Conservation (phyloP, 2,329 filamentous ascomycete species). For the Fusarium nygamai region DNA sequence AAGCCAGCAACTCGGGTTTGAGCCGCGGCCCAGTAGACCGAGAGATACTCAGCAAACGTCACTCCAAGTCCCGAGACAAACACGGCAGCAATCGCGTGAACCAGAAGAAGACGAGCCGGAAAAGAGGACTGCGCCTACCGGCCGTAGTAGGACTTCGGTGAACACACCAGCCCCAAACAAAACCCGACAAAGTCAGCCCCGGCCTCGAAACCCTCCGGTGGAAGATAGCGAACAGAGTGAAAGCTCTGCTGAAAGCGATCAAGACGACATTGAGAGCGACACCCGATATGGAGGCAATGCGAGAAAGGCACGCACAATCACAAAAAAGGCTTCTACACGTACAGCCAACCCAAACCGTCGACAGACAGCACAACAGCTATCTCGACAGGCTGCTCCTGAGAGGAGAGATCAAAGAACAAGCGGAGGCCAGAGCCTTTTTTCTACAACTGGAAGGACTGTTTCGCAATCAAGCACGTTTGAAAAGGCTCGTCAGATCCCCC, state of each 20-base stretch:
- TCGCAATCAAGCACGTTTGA: conserved; percentile 3
- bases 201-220: not conserved
- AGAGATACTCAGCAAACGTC: not conserved
- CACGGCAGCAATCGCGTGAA: not conserved
- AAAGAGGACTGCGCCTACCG: not conserved
- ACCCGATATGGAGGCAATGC: not conserved
- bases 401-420: not conserved
- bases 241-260: not conserved
- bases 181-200: conserved; percentile 6
- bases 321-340: not conserved
- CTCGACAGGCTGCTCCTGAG: not conserved
- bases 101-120: not conserved
- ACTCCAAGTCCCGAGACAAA: not conserved
- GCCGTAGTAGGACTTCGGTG: not conserved
- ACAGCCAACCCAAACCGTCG: not conserved
- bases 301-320: not conserved
- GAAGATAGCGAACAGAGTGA: conserved; percentile 2
- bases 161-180: conserved; percentile 38
- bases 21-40: not conserved
- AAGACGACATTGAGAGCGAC: not conserved
- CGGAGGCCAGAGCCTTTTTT: conserved; percentile 13
- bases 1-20: not conserved
- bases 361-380: not conserved
- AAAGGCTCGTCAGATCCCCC: conserved; percentile 1
- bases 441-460: not conserved